Conservation (phyloP, 2,329 filamentous ascomycete species). For the Aspergillus flavus region DNA sequence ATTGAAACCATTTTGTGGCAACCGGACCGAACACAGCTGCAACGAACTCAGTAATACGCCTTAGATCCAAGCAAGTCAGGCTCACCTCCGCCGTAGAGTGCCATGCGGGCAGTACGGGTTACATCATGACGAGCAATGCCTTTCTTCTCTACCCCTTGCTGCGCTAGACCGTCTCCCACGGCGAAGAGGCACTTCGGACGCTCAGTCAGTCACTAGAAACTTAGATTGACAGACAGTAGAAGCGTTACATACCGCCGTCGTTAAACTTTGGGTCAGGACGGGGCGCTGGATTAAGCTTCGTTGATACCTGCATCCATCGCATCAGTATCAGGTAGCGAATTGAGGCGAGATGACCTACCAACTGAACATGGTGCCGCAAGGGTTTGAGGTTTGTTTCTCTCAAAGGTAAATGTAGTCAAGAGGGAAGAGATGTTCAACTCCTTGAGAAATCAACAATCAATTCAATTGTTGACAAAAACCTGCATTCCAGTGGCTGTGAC, state of each 20-base stretch:
- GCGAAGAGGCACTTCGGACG: constrained; percentile 14
- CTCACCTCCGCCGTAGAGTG: constrained; percentile 20
- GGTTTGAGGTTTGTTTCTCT: neutral
- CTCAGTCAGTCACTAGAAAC: neutral
- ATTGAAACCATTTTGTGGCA: constrained; percentile 22
- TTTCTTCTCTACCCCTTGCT: constrained; percentile 20
- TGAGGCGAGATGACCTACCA: neutral
- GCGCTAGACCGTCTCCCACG: constrained; percentile 19
- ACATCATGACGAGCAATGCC: constrained; percentile 15
- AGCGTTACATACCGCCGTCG: constrained; percentile 14
- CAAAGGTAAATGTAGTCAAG: neutral
- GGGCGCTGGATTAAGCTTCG: constrained; percentile 16
- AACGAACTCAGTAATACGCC: neutral
- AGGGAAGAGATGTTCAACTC: neutral
- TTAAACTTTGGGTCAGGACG: constrained; percentile 20
- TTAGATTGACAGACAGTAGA: neutral
- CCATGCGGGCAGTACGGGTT: constrained; percentile 15
- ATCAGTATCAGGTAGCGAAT: neutral
- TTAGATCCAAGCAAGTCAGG: neutral
- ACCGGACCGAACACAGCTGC: constrained; percentile 19
- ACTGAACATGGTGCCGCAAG: neutral
- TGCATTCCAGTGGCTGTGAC: neutral
- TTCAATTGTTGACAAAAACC: neutral
- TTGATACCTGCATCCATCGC: constrained; percentile 15
- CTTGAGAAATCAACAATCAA: neutral